Evolutionary conservation across 208 protist genomes (phyloP), one percentile per base, ranked within the genome.

Genomic region (Trypanosoma mega): DNA sequence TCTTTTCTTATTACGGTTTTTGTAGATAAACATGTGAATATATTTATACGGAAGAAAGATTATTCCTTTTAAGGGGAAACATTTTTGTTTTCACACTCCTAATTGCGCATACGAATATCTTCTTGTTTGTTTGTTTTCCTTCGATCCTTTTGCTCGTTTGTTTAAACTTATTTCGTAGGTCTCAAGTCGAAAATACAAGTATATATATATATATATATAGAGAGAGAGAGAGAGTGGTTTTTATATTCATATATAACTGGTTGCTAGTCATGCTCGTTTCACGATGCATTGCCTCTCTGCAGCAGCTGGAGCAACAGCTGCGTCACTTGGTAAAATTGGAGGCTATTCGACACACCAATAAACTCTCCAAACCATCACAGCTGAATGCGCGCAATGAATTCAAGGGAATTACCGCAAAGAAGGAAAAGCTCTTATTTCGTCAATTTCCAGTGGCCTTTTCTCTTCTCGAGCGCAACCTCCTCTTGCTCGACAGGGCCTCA

Each of bases 381-480:
- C 7, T 39, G 1, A 27, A 20, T 26, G 3, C 9, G 26, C 49
- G 14, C 14, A 33, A 33, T 16, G 30, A 47, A 47, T 2, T 48
- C 8, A 37, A 20, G 24, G 48, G 23, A 44, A 45, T 53, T 11
- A 54, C 39, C 12, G 62, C 41, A 26, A 6, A 59, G 23, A 72
- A 75, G 29, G 79, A 90, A 21, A 80, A 85, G 54, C 55, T 88
- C 5, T 69, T 93, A 5, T 79, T 86, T 57, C 82, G 86, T 20
- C 63, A 69, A n/a, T 72, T 82, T 8, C 86, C 86, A 14, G 52
- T 93, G 16, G 57, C 72, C 5, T 54, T 93, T 29, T 93, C 86
- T 2, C 78, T 90, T 50, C 44, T 93, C 36, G 86, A 93, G 54
- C 74, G 86, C 16, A 83, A 72, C 54, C 58, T 87, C 49, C 26